Conservation (phyloP, 306 rosid species). For the Astragalus membranaceus region DNA sequence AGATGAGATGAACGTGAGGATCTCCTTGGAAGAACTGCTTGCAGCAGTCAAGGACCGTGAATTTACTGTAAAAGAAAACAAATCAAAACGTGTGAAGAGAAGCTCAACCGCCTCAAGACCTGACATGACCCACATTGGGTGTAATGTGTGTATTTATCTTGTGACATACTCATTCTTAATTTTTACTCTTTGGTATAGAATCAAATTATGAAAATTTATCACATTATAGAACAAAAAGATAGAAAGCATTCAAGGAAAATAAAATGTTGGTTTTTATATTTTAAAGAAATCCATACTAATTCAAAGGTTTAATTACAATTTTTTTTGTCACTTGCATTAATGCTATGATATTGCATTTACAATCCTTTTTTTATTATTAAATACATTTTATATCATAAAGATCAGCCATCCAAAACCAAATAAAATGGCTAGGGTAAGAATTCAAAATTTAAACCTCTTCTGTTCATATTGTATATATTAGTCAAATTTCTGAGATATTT, state of each 20-base stretch:
- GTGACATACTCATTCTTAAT: background rate
- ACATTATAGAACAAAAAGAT: background rate
- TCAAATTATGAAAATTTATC: slow-evolving; percentile 6
- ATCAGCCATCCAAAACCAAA: background rate
- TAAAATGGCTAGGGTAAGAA: slow-evolving; percentile 2
- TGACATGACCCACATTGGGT: slow-evolving; percentile 30
- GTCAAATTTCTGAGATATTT: background rate
- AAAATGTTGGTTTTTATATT: slow-evolving; percentile 1
- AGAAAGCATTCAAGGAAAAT: slow-evolving; percentile 1
- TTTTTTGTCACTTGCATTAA: background rate
- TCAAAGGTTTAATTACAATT: background rate
- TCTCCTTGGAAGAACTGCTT: slow-evolving; percentile 57
- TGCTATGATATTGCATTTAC: background rate
- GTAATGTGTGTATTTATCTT: slow-evolving; percentile 51
- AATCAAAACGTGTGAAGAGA: slow-evolving; percentile 40
- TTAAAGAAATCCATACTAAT: background rate
- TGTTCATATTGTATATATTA: background rate
- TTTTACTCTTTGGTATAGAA: slow-evolving; percentile 4
- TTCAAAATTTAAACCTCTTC: background rate
- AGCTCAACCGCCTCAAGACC: slow-evolving; percentile 39
- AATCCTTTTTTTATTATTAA: background rate
- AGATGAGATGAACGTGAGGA: slow-evolving; percentile 30
- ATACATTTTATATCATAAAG: background rate
- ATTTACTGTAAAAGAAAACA: slow-evolving; percentile 33
- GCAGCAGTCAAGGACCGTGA: slow-evolving; percentile 27